A percentile compares a stretch with the other conserved stretches of the same genome.
phyloP scores from a whole-genome alignment of 2,329 filamentous ascomycete genomes.

The Talaromyces sp. region DNA sequence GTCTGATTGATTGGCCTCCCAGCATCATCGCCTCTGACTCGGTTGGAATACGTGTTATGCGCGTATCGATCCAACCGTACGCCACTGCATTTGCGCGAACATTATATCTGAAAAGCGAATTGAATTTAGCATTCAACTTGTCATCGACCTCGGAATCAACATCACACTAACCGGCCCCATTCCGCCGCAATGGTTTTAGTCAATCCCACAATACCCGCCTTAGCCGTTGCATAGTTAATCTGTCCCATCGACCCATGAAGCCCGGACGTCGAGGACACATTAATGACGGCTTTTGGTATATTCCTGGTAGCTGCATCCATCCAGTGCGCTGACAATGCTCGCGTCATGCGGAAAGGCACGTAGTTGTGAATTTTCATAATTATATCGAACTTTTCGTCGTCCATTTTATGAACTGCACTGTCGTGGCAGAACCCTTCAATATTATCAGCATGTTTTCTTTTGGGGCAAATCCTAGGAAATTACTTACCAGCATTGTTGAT shows the following conservation, averaged over 20 bases:
- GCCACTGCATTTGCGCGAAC: constrained; percentile 77
- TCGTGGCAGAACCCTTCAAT: constrained; percentile 15
- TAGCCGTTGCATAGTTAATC: constrained; percentile 57
- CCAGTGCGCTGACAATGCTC: constrained; percentile 56
- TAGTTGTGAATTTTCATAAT: constrained; percentile 56
- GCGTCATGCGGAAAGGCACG: constrained; percentile 57
- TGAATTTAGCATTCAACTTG: background rate
- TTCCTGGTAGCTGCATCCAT: constrained; percentile 35
- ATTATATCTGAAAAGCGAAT: constrained; percentile 9
- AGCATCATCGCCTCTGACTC: constrained; percentile 70
- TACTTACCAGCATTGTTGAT: constrained; percentile 16
- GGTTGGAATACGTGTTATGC: constrained; percentile 70
- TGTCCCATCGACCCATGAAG: constrained; percentile 57
- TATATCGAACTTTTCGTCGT: constrained; percentile 37
- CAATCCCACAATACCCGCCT: constrained; percentile 55
- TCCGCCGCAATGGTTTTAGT: constrained; percentile 60
- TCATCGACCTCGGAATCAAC: background rate
- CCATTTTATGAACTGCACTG: constrained; percentile 18
- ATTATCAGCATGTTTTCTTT: background rate
- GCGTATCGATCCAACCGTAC: constrained; percentile 74
- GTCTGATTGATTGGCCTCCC: constrained; percentile 54
- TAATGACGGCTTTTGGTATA: constrained; percentile 46
- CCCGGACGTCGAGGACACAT: constrained; percentile 57
- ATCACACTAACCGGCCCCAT: constrained; percentile 47
- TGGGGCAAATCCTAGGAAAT: background rate